A percentile compares a stretch with the other conserved stretches of the same genome.
These are phyloP conservation scores for Eucalyptus rudis DNA, from an alignment of 345 rosid genomes.

Conservation along the genomic window DNA sequence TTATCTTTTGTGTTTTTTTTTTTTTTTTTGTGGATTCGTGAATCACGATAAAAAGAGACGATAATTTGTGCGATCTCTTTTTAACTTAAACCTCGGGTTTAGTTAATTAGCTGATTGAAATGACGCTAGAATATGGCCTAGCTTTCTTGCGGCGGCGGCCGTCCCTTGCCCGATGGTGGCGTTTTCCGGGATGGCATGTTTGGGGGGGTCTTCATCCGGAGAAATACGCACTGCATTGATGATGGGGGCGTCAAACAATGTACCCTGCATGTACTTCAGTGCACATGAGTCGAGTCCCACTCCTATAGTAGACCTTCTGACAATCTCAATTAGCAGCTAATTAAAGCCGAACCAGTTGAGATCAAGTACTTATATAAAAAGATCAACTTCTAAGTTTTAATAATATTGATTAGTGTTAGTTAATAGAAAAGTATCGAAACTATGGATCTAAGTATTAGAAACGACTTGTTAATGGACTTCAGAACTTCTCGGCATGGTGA, in stretches of 20 bases:
- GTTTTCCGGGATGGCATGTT: neutral
- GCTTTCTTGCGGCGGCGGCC: neutral
- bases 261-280: neutral
- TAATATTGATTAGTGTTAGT: neutral
- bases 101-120: neutral
- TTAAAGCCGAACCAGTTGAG: neutral
- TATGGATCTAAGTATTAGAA: neutral
- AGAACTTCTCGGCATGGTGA: neutral
- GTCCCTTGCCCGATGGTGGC: neutral
- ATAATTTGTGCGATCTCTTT: neutral
- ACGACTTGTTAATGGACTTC: neutral
- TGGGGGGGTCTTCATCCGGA: neutral
- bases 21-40: neutral
- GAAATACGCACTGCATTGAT: neutral
- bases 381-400: neutral
- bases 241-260: neutral
- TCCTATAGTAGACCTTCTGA: neutral
- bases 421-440: neutral
- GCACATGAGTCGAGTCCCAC: neutral
- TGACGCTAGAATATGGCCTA: neutral
- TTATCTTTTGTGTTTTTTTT: fast-evolving
- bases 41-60: neutral
- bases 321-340: neutral
- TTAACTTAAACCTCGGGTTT: neutral
- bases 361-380: neutral